Conservation (phyloP, 1,284 basidiomycete genomes). For the Trichosporon coremiiforme region DNA sequence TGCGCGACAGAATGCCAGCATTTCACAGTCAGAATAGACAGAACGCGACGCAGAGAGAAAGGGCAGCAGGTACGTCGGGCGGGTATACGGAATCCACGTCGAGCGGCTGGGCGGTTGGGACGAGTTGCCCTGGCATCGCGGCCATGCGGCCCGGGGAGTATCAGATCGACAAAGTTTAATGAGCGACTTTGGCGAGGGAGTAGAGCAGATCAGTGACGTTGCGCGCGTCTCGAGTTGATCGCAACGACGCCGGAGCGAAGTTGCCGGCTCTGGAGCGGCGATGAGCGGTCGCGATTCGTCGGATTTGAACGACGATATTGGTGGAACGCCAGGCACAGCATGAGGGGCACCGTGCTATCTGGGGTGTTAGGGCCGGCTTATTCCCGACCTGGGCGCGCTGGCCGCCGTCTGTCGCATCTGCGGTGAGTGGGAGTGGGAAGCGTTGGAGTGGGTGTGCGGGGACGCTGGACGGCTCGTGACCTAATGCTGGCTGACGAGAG, state of each 20-base stretch:
- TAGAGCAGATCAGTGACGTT: slow-evolving; percentile 9
- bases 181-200: slow-evolving; percentile 4
- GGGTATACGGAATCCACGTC: background rate
- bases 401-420: background rate
- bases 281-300: background rate
- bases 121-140: background rate
- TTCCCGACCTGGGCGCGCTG: background rate
- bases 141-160: background rate
- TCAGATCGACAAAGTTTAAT: slow-evolving; percentile 12
- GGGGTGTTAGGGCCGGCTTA: background rate
- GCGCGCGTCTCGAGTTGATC: background rate
- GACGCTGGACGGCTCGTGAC: background rate
- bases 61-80: background rate
- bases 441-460: background rate
- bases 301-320: background rate
- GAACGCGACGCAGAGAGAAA: background rate
- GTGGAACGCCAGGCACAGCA: background rate
- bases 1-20: background rate
- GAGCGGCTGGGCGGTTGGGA: background rate
- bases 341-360: slow-evolving; percentile 17
- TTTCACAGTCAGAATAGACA: background rate
- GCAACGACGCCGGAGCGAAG: background rate
- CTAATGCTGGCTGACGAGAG: background rate
- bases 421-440: background rate
- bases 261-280: slow-evolving; percentile 1